Percentiles rank a stretch among this genome's conserved stretches.
These are phyloP conservation scores for Termitomyces sp. DNA, from an alignment of 768 basidiomycete genomes.

Conservation along the genomic window DNA sequence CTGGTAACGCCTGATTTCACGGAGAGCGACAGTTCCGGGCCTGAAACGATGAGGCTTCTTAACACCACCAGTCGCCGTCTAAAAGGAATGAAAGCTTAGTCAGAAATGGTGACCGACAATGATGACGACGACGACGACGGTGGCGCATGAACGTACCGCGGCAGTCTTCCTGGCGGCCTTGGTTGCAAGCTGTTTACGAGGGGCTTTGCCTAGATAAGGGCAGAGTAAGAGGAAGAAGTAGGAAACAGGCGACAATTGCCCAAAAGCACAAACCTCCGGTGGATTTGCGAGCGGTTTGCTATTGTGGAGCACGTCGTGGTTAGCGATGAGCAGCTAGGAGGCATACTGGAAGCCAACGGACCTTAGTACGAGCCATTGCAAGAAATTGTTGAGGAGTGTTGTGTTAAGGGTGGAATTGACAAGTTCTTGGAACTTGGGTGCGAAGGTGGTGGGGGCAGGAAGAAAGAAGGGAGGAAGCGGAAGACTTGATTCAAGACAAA, in stretches of 20 bases:
- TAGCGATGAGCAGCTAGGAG: conserved; percentile 15
- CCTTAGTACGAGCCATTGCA: conserved; percentile 88
- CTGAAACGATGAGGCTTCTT: conserved; percentile 99
- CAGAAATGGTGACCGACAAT: conserved; percentile 18
- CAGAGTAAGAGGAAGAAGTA: conserved; percentile 9
- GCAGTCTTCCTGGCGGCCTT: conserved; percentile 93
- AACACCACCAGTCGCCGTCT: conserved; percentile 90
- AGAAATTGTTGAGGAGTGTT: conserved; percentile 16
- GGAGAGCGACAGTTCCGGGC: conserved; percentile 97
- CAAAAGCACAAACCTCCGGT: conserved; percentile 73
- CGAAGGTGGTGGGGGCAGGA: conserved; percentile 32
- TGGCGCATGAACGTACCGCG: conserved; percentile 39
- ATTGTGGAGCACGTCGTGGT: conserved; percentile 25
- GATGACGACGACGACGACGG: conserved; percentile 23
- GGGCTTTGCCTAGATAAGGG: conserved; percentile 65
- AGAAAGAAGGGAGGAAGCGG: conserved; percentile 28
- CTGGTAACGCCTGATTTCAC: conserved; percentile 97
- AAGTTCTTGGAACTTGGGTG: conserved; percentile 18
- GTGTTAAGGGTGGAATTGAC: conserved; percentile 18
- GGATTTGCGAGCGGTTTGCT: conserved; percentile 99
- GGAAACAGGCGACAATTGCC: conserved; percentile 14
- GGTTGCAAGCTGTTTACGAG: conserved; percentile 92
- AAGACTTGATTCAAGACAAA: conserved; percentile 25
- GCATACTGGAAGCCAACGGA: conserved; percentile 21
- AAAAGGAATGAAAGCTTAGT: conserved; percentile 11